A percentile compares a stretch with the other conserved stretches of the same genome.
Evolutionary conservation across 148 eudicot species (phyloP).

Genomic region (Rhododendron kiyosumense): DNA sequence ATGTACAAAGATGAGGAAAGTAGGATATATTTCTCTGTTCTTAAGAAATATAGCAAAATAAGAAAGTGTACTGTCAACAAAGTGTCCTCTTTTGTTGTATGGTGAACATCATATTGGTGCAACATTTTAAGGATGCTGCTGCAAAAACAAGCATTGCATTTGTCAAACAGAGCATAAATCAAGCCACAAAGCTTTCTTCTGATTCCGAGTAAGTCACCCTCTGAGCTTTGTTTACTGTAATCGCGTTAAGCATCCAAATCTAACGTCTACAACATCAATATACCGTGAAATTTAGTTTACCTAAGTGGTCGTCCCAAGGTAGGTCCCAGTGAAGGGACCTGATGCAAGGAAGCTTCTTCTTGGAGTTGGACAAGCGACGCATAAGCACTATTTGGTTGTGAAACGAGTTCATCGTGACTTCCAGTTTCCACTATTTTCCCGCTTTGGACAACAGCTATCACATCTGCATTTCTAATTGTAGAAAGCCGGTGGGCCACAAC

Average conservation of each 20-base stretch:
- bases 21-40: neutral
- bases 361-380: conserved; percentile 82
- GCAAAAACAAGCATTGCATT: neutral
- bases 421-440: conserved; percentile 87
- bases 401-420: conserved; percentile 84
- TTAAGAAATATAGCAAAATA: neutral
- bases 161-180: neutral
- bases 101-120: neutral
- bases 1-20: neutral
- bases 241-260: neutral
- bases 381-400: conserved; percentile 64
- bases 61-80: neutral
- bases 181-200: no score
- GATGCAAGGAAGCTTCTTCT: conserved; percentile 52
- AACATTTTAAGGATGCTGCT: neutral
- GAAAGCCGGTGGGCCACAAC: conserved; percentile 94
- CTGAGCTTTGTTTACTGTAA: neutral
- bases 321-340: conserved; percentile 43
- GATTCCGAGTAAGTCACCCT: no score
- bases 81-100: neutral
- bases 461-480: conserved; percentile 86
- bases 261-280: neutral
- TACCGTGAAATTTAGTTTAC: conserved; percentile 23
- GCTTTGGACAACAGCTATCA: conserved; percentile 82
- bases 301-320: conserved; percentile 55